Evolutionary conservation across 805 yeast species (phyloP).

Genomic region (Nakazawaea anatomiae): DNA sequence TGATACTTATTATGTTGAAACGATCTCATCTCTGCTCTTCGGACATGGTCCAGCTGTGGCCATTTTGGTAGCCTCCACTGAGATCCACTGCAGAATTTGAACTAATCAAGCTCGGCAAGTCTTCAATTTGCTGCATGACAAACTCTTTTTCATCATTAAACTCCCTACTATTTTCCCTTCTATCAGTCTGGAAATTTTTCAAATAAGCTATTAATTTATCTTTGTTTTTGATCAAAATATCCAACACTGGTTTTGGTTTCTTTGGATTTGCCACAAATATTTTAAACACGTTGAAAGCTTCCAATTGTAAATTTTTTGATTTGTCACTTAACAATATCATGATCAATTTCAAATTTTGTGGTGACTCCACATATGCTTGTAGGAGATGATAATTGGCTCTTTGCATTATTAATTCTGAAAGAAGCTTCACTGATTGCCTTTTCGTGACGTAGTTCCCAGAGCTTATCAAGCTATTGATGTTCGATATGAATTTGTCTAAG

Average conservation of each 20-base stretch:
- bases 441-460: slow-evolving; percentile 87
- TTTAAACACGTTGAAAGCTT: slow-evolving; percentile 90
- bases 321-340: slow-evolving; percentile 86
- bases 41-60: not conserved
- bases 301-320: slow-evolving; percentile 82
- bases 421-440: slow-evolving; percentile 78
- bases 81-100: slow-evolving; percentile 7
- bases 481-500: slow-evolving; percentile 49
- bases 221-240: slow-evolving; percentile 79
- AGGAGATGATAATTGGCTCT: slow-evolving; percentile 68
- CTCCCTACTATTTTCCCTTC: slow-evolving; percentile 52
- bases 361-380: slow-evolving; percentile 70
- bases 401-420: slow-evolving; percentile 65
- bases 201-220: slow-evolving; percentile 69
- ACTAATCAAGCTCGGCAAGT: slow-evolving; percentile 53
- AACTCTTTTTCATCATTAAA: slow-evolving; percentile 78
- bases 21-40: not conserved
- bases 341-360: slow-evolving; percentile 76
- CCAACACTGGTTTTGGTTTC: slow-evolving; percentile 72
- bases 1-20: no score
- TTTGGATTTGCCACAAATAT: slow-evolving; percentile 95
- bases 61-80: not conserved
- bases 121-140: slow-evolving; percentile 67
- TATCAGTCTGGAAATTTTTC: slow-evolving; percentile 53
- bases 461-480: slow-evolving; percentile 64